Evolutionary conservation across 2,329 filamentous ascomycete genomes (phyloP), one percentile per base, ranked within the genome.

Genomic region (Mollisia scopiformis): DNA sequence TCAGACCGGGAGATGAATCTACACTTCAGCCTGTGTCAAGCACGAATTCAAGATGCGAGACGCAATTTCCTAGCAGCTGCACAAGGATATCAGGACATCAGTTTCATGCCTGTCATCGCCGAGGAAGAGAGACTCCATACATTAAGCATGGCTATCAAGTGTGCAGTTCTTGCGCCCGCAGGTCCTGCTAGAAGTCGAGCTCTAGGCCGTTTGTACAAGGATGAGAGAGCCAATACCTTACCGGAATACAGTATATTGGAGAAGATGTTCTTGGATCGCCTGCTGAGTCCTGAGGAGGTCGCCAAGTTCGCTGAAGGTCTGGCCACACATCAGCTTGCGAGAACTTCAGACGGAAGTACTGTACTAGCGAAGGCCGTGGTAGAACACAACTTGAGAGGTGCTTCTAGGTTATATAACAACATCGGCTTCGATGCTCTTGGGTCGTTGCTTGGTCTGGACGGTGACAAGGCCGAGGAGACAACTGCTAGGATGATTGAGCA

Each of bases 401-500:
- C 90, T 1, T 97, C 92, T 49, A 84, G 87, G 51, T 78, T 95
- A 16, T 95, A 93, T 75, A 85, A 81, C 69, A 94, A 94, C 73
- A 93, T 94, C 63, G 82, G 82, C 3, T 88, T 92, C 67, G 88
- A 90, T 59, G 88, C 88, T 27, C 82, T 99, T 1, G 95, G 89
- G 0, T 79, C 82, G 39, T 82, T 97, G 37, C 80, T 99, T 14
- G 93, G 91, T 0, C 82, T 97, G 4, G 86, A 91, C 61, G 86
- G 86, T 0, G 90, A 91, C 55, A 90, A 88, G 74, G 94, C 94
- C 3, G 95, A 99, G 79, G 88, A 90, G 61, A 97, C 95, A 57
- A 95, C 94, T 13, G 93, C 94, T 4, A 84, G 87, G 69, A 99
- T 99, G 95, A 92, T 99, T 69, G 93, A 98, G 79, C 93, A 97